Conservation (phyloP, 495 filamentous ascomycete genomes). For the Penicillium taxi region DNA sequence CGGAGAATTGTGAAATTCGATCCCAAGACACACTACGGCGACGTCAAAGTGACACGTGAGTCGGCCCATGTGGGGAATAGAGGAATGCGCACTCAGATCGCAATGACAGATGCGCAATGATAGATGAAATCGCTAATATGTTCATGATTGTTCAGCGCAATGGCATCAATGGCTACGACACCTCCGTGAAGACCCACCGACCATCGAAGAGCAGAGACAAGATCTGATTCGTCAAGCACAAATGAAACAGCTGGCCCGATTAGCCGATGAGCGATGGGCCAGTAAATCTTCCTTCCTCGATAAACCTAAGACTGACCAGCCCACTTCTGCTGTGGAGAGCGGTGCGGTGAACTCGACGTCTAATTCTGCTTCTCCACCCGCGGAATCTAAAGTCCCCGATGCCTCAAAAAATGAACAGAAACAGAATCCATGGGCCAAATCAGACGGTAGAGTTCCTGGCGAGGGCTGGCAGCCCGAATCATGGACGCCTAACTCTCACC, state of each 20-base stretch:
- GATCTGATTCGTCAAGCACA: slow-evolving; percentile 60
- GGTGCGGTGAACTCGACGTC: neutral
- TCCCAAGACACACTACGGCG: slow-evolving; percentile 52
- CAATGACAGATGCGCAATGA: neutral
- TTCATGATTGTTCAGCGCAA: slow-evolving; percentile 47
- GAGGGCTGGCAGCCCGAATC: slow-evolving; percentile 70
- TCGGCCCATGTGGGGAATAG: slow-evolving; percentile 2
- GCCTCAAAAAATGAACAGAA: slow-evolving; percentile 19
- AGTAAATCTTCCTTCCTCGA: slow-evolving; percentile 62
- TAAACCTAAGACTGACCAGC: slow-evolving; percentile 41
- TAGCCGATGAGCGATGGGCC: slow-evolving; percentile 81
- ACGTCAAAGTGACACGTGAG: slow-evolving; percentile 56
- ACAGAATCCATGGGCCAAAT: slow-evolving; percentile 56
- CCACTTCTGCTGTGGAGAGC: too few species aligned
- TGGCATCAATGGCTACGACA: slow-evolving; percentile 98
- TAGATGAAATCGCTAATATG: slow-evolving; percentile 2
- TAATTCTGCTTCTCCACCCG: slow-evolving; percentile 2
- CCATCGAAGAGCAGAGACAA: slow-evolving; percentile 61
- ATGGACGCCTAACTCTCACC: slow-evolving; percentile 48
- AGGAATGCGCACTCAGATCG: neutral
- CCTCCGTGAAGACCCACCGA: slow-evolving; percentile 61
- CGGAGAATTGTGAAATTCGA: slow-evolving; percentile 63
- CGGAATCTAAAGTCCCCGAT: slow-evolving; percentile 7
- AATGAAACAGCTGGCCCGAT: slow-evolving; percentile 64
- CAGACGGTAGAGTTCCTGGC: slow-evolving; percentile 42